Evolutionary conservation across 1,139 yeast genomes (phyloP), one percentile per base, ranked within the genome.

Genomic region (Lodderomyces oxycetoniae): DNA sequence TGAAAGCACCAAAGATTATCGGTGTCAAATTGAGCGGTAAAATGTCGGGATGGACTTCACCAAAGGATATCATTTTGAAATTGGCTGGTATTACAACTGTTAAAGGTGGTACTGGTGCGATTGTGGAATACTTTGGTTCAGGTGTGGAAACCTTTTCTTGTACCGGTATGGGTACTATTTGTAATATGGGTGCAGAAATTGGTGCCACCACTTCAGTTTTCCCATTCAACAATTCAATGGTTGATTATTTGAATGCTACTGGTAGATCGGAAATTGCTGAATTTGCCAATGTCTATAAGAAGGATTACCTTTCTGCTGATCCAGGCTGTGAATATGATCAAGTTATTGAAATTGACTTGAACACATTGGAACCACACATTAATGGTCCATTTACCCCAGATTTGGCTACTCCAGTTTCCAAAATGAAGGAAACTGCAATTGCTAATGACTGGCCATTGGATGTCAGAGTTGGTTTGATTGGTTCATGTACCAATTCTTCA

Each of bases 331-430:
- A 88, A 71, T 91, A 91, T 70, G 98, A 91, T 67, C 89, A 91
- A 72, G 77, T 88, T 50, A 81, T 89, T 55, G 97, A 91, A 74
- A 83, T 91, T 54, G 93, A 91, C 72, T 81, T 91, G 67, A 79
- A 80, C 75, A 83, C 93, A 50, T 80, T 91, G 57, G 97, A 91
- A 76, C 98, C 98, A 53, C 91, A 89, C 67, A 76, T 91, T 55
- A 91, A 91, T 70, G 98, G 98, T 72, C 98, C 98, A 52, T 91
- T 89, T 79, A 91, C 98, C 49, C 98, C 98, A 61, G 98, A 91
- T 78, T 79, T 91, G 67, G 95, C 97, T 48, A 91, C 97, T 46
- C 96, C 96, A 61, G 74, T 91, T 63, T 87, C 96, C 51, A 79
- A 86, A 77, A 74, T 89, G 77, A 83, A 77, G 70, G 93, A 85